Conservation (phyloP, 108 stramenopile genomes). For the Pseudonitzschia multiseries region DNA sequence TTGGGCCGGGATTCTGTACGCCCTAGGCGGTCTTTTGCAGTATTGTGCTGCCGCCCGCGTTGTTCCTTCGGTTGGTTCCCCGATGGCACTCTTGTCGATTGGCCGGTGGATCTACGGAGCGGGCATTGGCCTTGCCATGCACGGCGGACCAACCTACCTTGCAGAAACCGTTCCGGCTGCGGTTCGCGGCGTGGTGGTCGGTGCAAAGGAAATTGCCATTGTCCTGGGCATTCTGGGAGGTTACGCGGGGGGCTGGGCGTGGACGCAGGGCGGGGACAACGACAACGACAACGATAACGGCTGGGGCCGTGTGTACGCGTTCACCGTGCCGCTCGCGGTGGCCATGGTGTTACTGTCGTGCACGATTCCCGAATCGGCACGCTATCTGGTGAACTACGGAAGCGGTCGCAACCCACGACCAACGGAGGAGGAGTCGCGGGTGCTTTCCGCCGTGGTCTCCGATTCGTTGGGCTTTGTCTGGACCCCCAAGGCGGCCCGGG, state of each 20-base stretch:
- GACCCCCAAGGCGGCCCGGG: background rate
- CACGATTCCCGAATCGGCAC: conserved; percentile 21
- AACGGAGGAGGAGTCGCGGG: background rate
- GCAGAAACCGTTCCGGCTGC: conserved; percentile 56
- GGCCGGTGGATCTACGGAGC: conserved; percentile 55
- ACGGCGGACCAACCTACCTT: conserved; percentile 60
- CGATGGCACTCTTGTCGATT: conserved; percentile 33
- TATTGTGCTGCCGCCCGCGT: background rate
- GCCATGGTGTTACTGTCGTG: conserved; percentile 9
- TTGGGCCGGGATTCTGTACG: conserved; percentile 40
- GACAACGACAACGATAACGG: background rate
- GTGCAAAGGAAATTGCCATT: conserved; percentile 68
- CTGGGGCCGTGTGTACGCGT: conserved; percentile 26
- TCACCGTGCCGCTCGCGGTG: conserved; percentile 3
- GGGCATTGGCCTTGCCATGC: conserved; percentile 66
- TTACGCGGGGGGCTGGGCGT: conserved; percentile 41
- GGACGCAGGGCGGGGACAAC: background rate
- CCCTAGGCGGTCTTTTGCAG: conserved; percentile 39
- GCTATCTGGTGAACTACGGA: conserved; percentile 20
- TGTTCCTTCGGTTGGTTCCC: conserved; percentile 15
- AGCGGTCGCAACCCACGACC: background rate
- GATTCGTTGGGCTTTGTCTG: conserved; percentile 37
- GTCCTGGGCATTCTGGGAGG: conserved; percentile 66
- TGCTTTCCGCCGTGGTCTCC: conserved; percentile 23
- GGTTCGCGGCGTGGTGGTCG: conserved; percentile 55